Evolutionary conservation across 345 rosid species (phyloP).

Genomic region (Durio zibethinus): DNA sequence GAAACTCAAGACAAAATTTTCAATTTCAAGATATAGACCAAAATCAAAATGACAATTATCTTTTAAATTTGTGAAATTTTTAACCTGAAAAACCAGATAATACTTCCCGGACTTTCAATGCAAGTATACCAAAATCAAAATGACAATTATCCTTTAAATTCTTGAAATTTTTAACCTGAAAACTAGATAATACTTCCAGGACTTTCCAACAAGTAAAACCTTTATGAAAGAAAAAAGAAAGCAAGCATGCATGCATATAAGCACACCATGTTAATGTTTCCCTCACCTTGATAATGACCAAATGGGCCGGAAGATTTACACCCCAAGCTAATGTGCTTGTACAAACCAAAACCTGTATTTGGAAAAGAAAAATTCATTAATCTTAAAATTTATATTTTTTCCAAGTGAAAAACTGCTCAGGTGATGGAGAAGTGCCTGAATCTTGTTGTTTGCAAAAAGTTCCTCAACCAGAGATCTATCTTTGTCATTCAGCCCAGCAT

Average conservation of each 20-base stretch:
- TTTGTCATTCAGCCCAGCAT: constrained; percentile 94
- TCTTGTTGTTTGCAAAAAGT: constrained; percentile 92
- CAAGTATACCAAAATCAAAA: no score
- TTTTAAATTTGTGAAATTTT: not conserved
- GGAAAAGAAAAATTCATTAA: not conserved
- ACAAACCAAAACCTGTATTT: constrained; percentile 75
- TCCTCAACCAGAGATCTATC: constrained; percentile 95
- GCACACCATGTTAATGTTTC: not conserved
- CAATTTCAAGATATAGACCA: not conserved
- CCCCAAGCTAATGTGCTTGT: constrained; percentile 99
- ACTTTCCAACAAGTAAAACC: not conserved
- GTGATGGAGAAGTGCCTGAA: constrained; percentile 60
- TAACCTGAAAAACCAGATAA: constrained; percentile 1
- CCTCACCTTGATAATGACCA: constrained; percentile 91
- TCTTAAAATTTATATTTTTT: constrained; percentile 1
- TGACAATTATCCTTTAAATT: no score
- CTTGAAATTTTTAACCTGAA: no score
- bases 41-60: not conserved
- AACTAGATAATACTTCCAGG: not conserved
- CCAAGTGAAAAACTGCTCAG: constrained; percentile 10
- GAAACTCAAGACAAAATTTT: not conserved
- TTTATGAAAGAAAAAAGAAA: not conserved
- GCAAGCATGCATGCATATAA: not conserved
- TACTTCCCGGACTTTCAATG: no score
- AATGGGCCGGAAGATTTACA: constrained; percentile 95